Conservation (phyloP, 1,284 basidiomycete species). For the Melampsora americana region DNA sequence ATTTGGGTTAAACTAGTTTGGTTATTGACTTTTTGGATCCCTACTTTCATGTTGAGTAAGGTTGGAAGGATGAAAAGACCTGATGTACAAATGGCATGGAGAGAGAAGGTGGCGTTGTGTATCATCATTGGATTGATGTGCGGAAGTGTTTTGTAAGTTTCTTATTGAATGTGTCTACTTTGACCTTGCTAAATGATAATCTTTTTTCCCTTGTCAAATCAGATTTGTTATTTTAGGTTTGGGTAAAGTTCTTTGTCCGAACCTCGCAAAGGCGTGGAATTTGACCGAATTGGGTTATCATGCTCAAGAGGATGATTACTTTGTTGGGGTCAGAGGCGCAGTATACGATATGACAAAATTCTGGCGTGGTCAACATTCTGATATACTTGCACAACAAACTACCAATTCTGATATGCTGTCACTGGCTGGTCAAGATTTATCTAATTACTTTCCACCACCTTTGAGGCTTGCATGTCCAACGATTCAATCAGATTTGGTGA, state of each 20-base stretch:
- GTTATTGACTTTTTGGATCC: slow-evolving; percentile 78
- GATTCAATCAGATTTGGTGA: slow-evolving; percentile 63
- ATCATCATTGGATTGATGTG: slow-evolving; percentile 81
- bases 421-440: slow-evolving; percentile 83
- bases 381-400: slow-evolving; percentile 64
- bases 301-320: slow-evolving; percentile 71
- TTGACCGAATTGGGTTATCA: slow-evolving; percentile 70
- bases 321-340: slow-evolving; percentile 76
- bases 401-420: slow-evolving; percentile 66
- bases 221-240: slow-evolving; percentile 46
- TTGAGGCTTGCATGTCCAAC: slow-evolving; percentile 70
- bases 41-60: slow-evolving; percentile 63
- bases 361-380: slow-evolving; percentile 76
- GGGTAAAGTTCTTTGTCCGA: slow-evolving; percentile 80
- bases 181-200: slow-evolving; percentile 35
- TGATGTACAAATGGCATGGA: slow-evolving; percentile 89
- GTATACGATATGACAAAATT: slow-evolving; percentile 93
- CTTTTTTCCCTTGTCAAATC: slow-evolving; percentile 63
- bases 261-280: slow-evolving; percentile 85
- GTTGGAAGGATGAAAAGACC: slow-evolving; percentile 92
- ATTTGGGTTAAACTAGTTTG: slow-evolving; percentile 67
- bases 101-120: slow-evolving; percentile 80
- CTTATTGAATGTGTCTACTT: not conserved
- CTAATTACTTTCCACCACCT: slow-evolving; percentile 63
- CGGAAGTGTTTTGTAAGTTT: slow-evolving; percentile 59